Base-by-base conservation (phyloP, 179 eudicot species). In the Beta corolliflora region DNA sequence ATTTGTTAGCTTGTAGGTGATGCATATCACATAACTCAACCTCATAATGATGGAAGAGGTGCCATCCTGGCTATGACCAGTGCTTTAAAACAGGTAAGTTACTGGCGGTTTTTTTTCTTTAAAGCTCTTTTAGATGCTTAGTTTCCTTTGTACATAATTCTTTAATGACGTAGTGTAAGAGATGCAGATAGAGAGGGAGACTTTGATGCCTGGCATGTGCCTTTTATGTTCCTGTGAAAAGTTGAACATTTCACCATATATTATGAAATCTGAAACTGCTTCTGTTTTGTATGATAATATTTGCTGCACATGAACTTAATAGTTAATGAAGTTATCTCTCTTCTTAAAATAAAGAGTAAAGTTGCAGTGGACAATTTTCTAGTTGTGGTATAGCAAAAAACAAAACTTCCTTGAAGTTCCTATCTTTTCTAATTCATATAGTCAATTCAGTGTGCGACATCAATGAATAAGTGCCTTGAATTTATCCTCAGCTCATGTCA, bases 11-110 rank as follows among this genome's bases (percentile, higher is more conserved):
- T 61, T 81, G 14, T 72, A 94, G 98, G 96, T 83, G 99, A 95
- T 89, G 99, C 99, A 73, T 79, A 91, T 83, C 99, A 95, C 82
- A 95, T 95, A 79, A 95, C 99, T 55, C 95, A 95, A 80, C 99
- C 99, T 75, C 96, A 95, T 83, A 80, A 64, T 78, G 94, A 91
- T 84, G 99, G 98, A 83, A 90, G 93, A 89, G 99, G 99, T 77
- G 99, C 99, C 72, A 83, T 89, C 80, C 86, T 95, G 89, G 98
- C 99, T 79, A 95, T 95, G 99, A 86, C 85, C 29, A 94, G 91
- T 83, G 95, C 99, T 83, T 70, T 95, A 68, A 88, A 88, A 80
- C 99, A 95, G 98, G 98, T 93, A 74, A 71, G 14, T 23, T 55
- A 10, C 46, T 77, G 79, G 45, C 60, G 19, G 9, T 0, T 25